Base-by-base conservation (phyloP, 2,329 filamentous ascomycete species). In the Kalmusia sp. region DNA sequence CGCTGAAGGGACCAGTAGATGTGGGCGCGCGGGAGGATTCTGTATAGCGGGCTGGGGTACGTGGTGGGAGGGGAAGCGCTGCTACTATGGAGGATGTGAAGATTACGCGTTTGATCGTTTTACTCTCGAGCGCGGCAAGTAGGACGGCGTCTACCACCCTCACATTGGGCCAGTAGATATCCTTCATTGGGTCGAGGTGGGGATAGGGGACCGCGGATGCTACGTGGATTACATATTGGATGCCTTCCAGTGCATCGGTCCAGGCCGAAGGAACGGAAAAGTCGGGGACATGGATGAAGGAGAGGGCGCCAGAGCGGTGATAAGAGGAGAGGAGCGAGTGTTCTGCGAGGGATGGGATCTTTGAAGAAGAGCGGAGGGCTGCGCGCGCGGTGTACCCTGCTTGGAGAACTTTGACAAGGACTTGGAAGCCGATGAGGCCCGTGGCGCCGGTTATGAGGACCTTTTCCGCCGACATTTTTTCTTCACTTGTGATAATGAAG, bases 91-190 rank as follows among this genome's bases (percentile, higher is more conserved):
- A 48, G 34, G 19, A 14, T 19, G 33, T 48, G 22, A 39, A 14
- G 14, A 48, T 15, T 14, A 39, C 17, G 14, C 43, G 4, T 25
- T 46, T 34, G 9, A 46, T 19, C 21, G 28, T 46, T 15, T 28
- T 6, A 25, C n/a, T 6, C 14, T 35, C 14, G 3, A 24, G 2
- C 8, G 31, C 38, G 3, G 4, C 24, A n/a, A 49, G 28, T 7
- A 49, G 27, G 3, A n/a, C n/a, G 21, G 21, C 27, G 24, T 49
- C 46, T 11, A 4, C 9, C 17, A 6, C 35, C 4, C 14, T n/a
- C 9, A 40, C 34, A 22, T 6, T 31, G n/a, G 46, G 46, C 19
- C 35, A 15, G 48, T 51, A 51, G 28, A 51, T 44, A 17, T 44
- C 48, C 12, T 5, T 33, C 38, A 9, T 14, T 15, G 48, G 48